Base-by-base conservation (phyloP, 208 protist species). In the Spironucleus salmonicida region DNA sequence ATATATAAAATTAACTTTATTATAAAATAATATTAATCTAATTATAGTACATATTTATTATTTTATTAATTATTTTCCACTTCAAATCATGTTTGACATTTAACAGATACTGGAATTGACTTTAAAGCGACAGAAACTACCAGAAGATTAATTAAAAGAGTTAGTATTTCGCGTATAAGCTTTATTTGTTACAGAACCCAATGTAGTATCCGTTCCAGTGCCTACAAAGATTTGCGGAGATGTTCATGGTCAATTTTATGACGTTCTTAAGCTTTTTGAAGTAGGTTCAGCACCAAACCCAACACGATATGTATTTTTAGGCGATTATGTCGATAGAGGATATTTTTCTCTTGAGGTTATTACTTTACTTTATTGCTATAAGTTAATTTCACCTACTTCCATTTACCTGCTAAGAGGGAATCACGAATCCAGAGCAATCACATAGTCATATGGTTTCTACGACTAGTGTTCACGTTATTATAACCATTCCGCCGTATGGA, bases 161-260 rank as follows among this genome's bases (percentile, higher is more conserved):
- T 34, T 80, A 2, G 77, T 75, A 34, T 69, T 38, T 9, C 58
- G 79, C 40, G 76, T 75, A 26, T 76, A 75, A 74, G 78, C 77
- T 15, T 58, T 82, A 1, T 67, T 82, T 62, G 39, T 71, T 35
- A 41, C 45, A 58, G 81, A 83, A 66, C 62, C 68, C 9, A 83
- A 79, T 66, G 69, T 83, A 11, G 19, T 79, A 27, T 32, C 23
- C 30, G 38, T 77, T 1, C 32, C 32, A 30, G 53, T 59, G 15
- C 95, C 95, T 0, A 92, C 98, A 0, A 97, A 92, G 0, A 91
- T 98, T 0, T 96, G 93, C 82, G 96, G 96, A 29, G 96, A 99
- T 83, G 94, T 98, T 64, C 96, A 99, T 82, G 96, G 95, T 0
- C 95, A 99, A 86, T 98, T 97, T 75, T 93, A 90, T 80, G 94